Evolutionary conservation across 495 filamentous ascomycete species (phyloP).

Genomic region (Hypoxylon crocopeplum): DNA sequence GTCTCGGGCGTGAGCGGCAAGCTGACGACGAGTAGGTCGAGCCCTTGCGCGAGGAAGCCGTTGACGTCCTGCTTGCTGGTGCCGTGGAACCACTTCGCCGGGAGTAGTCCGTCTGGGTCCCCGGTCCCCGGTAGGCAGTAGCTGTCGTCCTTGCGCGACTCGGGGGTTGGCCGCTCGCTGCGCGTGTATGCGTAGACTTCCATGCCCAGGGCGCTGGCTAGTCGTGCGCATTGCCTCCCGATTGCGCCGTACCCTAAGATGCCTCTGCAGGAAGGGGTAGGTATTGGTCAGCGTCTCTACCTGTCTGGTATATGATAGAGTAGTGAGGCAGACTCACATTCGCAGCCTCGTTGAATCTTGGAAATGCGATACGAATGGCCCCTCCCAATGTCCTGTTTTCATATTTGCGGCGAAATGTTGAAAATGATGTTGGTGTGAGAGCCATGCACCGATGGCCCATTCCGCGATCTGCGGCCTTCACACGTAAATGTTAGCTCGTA

Average conservation of each 20-base stretch:
- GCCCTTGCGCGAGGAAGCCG: slow-evolving; percentile 68
- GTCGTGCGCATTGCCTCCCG: slow-evolving; percentile 72
- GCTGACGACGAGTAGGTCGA: slow-evolving; percentile 75
- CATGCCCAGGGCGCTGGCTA: slow-evolving; percentile 75
- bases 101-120: slow-evolving; percentile 74
- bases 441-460: slow-evolving; percentile 51
- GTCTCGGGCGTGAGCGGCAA: slow-evolving; percentile 75
- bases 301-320: not conserved
- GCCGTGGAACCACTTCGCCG: slow-evolving; percentile 75
- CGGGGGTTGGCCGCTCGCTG: slow-evolving; percentile 57
- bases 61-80: slow-evolving; percentile 62
- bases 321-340: slow-evolving; percentile 35
- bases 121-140: slow-evolving; percentile 79
- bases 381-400: slow-evolving; percentile 30
- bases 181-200: slow-evolving; percentile 81
- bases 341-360: slow-evolving; percentile 43
- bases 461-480: slow-evolving; percentile 53
- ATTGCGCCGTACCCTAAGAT: slow-evolving; percentile 52
- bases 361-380: slow-evolving; percentile 9
- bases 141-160: slow-evolving; percentile 63
- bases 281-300: not conserved
- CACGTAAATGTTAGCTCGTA: not conserved
- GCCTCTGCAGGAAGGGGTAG: slow-evolving; percentile 29
- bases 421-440: slow-evolving; percentile 44
- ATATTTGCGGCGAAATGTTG: slow-evolving; percentile 22